Evolutionary conservation across 2,329 filamentous ascomycete genomes (phyloP).

Genomic region (Fusarium sp.): DNA sequence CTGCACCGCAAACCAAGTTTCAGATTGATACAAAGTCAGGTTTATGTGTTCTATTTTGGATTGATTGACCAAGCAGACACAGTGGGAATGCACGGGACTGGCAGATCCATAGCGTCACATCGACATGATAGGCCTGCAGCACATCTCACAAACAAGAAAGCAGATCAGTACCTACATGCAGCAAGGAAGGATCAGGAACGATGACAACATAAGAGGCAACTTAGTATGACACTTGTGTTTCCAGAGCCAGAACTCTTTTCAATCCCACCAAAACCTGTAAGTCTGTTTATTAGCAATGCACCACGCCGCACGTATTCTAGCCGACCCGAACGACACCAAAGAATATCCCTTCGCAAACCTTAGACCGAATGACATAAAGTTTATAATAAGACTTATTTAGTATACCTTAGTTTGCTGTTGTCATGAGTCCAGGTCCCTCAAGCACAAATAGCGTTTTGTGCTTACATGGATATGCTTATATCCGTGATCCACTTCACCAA

Average conservation of each 20-base stretch:
- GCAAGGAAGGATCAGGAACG: conserved; percentile 31
- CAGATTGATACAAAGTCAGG: conserved; percentile 11
- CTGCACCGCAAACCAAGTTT: conserved; percentile 23
- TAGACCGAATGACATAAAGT: background rate
- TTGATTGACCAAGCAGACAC: conserved; percentile 24
- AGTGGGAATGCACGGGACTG: conserved; percentile 9
- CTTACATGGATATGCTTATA: conserved; percentile 29
- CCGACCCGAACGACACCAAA: background rate
- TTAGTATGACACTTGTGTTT: background rate
- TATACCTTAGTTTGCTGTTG: conserved; percentile 10
- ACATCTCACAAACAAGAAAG: conserved; percentile 29
- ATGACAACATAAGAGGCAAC: conserved; percentile 24
- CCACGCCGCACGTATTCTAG: background rate
- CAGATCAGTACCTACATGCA: conserved; percentile 36
- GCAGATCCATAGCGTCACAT: conserved; percentile 41
- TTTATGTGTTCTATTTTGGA: conserved; percentile 18
- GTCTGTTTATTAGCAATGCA: background rate
- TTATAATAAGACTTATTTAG: conserved; percentile 11
- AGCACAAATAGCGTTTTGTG: background rate
- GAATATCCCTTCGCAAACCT: background rate
- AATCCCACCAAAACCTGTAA: background rate
- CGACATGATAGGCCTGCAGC: conserved; percentile 38
- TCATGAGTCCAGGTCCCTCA: background rate
- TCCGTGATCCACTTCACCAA: background rate
- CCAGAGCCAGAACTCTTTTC: background rate